A percentile compares a stretch with the other conserved stretches of the same genome.
phyloP scores from a whole-genome alignment of 148 eudicot species.

The Rhododendron griersonianum region DNA sequence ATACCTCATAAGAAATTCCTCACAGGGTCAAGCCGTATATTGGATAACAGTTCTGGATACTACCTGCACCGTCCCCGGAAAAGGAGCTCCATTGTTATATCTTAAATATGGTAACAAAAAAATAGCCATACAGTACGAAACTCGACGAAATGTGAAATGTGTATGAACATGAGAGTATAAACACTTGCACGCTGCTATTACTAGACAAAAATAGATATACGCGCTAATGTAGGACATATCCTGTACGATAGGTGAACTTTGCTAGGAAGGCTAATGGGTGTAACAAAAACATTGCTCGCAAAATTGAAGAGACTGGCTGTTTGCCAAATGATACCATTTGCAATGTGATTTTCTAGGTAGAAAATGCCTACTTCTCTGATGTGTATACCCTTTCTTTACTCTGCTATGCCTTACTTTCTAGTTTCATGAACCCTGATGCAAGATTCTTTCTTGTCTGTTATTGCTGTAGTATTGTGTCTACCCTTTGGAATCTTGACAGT shows the following conservation, averaged over 20 bases:
- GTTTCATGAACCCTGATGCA: not conserved
- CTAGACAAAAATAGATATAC: too few species aligned
- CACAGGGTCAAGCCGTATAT: too few species aligned
- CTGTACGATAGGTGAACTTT: not conserved
- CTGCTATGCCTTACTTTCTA: not conserved
- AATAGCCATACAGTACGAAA: too few species aligned
- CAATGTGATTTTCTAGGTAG: not conserved
- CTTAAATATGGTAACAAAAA: too few species aligned
- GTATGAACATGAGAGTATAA: not conserved
- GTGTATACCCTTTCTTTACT: not conserved
- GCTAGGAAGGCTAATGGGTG: not conserved
- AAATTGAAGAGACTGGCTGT: too few species aligned
- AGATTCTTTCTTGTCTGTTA: not conserved
- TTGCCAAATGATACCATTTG: not conserved
- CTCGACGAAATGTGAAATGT: too few species aligned
- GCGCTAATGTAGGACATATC: not conserved
- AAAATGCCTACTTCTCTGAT: not conserved
- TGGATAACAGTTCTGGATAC: too few species aligned
- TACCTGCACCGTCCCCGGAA: too few species aligned
- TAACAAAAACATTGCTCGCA: not conserved
- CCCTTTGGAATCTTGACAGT: not conserved
- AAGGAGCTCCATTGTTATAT: too few species aligned
- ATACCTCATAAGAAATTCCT: too few species aligned
- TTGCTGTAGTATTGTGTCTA: not conserved
- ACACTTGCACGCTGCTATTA: too few species aligned